These are phyloP conservation scores for Colletotrichum sp. DNA, from an alignment of 2,329 filamentous ascomycete genomes.

Conservation along the genomic window DNA sequence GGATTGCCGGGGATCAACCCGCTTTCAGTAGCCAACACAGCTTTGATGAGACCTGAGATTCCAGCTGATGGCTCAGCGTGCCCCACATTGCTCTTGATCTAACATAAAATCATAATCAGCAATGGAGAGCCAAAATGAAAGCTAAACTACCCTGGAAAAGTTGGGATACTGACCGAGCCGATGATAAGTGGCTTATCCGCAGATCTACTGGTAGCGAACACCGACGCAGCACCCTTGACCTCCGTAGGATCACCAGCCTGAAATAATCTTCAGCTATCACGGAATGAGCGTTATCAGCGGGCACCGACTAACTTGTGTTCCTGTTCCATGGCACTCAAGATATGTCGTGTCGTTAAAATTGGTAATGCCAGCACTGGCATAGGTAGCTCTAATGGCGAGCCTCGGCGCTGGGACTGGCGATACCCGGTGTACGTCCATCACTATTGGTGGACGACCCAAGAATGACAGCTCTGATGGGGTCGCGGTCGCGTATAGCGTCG, in stretches of 20 bases:
- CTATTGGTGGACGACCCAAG: slow-evolving; percentile 32
- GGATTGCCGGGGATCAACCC: slow-evolving; percentile 28
- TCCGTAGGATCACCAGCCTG: slow-evolving; percentile 41
- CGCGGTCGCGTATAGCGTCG: slow-evolving; percentile 45
- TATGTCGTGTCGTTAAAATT: slow-evolving; percentile 28
- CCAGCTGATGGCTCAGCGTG: slow-evolving; percentile 34
- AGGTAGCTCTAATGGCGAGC: slow-evolving; percentile 35
- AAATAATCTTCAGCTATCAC: neutral
- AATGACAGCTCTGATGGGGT: slow-evolving; percentile 39
- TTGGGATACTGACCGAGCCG: slow-evolving; percentile 23
- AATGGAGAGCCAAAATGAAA: neutral
- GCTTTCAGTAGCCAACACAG: slow-evolving; percentile 28
- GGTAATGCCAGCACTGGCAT: slow-evolving; percentile 29
- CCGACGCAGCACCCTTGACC: slow-evolving; percentile 28
- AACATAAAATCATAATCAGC: neutral
- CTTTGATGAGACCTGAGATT: slow-evolving; percentile 33
- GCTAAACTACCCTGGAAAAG: too few relatives aligned
- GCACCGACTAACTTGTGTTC: slow-evolving; percentile 25
- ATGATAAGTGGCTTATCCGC: slow-evolving; percentile 26
- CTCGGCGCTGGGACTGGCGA: slow-evolving; percentile 33
- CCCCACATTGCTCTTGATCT: slow-evolving; percentile 36
- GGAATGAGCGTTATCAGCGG: neutral
- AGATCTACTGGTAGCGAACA: slow-evolving; percentile 23
- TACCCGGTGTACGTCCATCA: slow-evolving; percentile 36
- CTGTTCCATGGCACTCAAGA: slow-evolving; percentile 45